Base-by-base conservation (phyloP, 306 rosid species). In the Dicorynia guianensis region DNA sequence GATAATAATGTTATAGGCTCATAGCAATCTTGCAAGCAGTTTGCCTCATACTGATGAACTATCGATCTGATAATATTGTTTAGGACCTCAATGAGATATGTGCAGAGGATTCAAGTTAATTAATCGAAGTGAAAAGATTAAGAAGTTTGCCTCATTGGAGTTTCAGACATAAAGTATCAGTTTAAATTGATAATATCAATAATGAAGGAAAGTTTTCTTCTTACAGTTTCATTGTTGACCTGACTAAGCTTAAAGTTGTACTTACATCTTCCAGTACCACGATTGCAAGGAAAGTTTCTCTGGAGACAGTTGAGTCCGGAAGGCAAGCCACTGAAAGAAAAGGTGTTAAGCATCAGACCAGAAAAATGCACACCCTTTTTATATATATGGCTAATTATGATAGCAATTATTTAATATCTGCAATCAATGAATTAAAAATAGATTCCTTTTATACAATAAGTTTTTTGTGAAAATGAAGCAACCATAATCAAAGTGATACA, bases 271-370 rank as follows among this genome's bases (percentile, higher is more conserved):
- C 82, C 76, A 35, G 7, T 10, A 11, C 81, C 91, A 3, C 72
- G 71, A 67, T 78, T 39, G 81, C 94, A 89, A 55, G 85, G 85
- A 72, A 87, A 89, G 74, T 65, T 44, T 9, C 18, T 67, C 46
- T 89, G 94, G 61, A 89, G 86, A 71, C 89, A 89, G 48, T 76
- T 60, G 40, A 83, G 48, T 72, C 91, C 81, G 1, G 81, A 80
- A 40, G 86, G 91, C 67, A 89, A 76, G 15, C 3, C 80, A 46
- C 89, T 87, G 61, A 63, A 63, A 67, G 9, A 54, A 49, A 25
- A 48, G 74, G 30, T 1, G 52, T 17, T 46, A 65, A 33, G 33
- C 30, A 76, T 53, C 62, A 67, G n/a, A 20, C n/a, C 8, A 55
- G 42, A 46, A 50, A 38, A 44, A 72, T 11, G 30, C 6, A 35